Evolutionary conservation across 2,329 filamentous ascomycete genomes (phyloP), one percentile per base, ranked within the genome.

Genomic region (Fusarium redolens): DNA sequence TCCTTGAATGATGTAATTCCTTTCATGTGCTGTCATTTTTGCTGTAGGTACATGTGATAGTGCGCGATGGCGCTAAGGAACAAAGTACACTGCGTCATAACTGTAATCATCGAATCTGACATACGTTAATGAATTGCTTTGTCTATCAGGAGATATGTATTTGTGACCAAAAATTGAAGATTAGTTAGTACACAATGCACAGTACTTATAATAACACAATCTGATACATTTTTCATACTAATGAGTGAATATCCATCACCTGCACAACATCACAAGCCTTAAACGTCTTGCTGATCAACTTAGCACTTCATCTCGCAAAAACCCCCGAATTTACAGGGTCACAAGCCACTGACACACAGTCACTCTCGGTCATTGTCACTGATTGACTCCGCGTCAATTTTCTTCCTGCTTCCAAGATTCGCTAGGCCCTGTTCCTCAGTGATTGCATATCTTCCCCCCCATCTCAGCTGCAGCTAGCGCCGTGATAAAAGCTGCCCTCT

Each of bases 331-430:
- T 33, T 67, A 63, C 48, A 71, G 70, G 70, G 74, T 75, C 74
- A 77, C 75, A 77, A 78, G 79, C 79, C 77, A 75, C 77, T 72
- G 75, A 74, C 79, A 78, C 77, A 73, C 72, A 67, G 67, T 58
- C 52, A 50, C 50, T 63, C 73, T 76, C 78, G 77, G 40, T 47
- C 33, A 45, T 30, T 62, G 52, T 45, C 47, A 69, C 40, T 58
- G 75, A 79, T 77, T 77, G 75, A 78, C 79, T 76, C 76, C 73
- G 72, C 70, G 68, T 75, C 69, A 77, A 75, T 69, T 73, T 78
- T 78, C 65, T 72, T 71, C 72, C 76, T 69, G 73, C 65, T 74
- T 78, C 73, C 68, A 69, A 75, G 69, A 58, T 70, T 74, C 74
- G 73, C 62, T 68, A 43, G 55, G 41, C 41, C 41, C 14, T 37